A percentile compares a stretch with the other conserved stretches of the same genome.
Evolutionary conservation across 2,329 filamentous ascomycete species (phyloP).

Genomic region (Amauroascus niger): DNA sequence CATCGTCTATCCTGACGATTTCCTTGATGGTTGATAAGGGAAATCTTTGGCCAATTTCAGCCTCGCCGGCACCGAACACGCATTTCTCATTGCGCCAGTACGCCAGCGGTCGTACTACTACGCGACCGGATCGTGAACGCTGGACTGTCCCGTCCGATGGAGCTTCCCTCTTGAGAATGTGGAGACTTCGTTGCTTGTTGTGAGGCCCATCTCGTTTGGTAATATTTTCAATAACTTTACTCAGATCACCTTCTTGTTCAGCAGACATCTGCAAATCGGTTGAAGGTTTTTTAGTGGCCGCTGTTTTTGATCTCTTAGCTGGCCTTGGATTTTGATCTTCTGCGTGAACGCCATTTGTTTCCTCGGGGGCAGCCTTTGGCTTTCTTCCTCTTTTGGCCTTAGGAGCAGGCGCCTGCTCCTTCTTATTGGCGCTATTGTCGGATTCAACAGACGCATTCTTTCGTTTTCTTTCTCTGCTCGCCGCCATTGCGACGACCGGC

Average conservation of each 20-base stretch:
- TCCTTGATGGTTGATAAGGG: constrained; percentile 64
- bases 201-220: constrained; percentile 37
- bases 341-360: constrained; percentile 14
- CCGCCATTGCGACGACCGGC: constrained; percentile 8
- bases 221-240: constrained; percentile 37
- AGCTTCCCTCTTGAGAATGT: constrained; percentile 44
- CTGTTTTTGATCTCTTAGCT: constrained; percentile 27
- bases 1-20: constrained; percentile 63
- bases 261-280: constrained; percentile 23
- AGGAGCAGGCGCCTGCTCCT: constrained; percentile 14
- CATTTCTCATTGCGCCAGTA: constrained; percentile 81
- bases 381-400: constrained; percentile 26
- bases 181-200: constrained; percentile 41
- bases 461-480: constrained; percentile 15
- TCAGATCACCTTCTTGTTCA: constrained; percentile 31
- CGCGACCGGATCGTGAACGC: constrained; percentile 67
- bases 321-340: constrained; percentile 23
- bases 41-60: constrained; percentile 47
- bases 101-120: constrained; percentile 66
- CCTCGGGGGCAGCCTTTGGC: constrained; percentile 20
- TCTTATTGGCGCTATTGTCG: background rate
- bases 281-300: constrained; percentile 20
- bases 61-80: constrained; percentile 56
- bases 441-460: constrained; percentile 11
- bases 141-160: constrained; percentile 47